Percentiles rank a stretch among this genome's conserved stretches.
Conservation (phyloP, 208 protist genomes). For the Trypanosoma platydactyli region DNA sequence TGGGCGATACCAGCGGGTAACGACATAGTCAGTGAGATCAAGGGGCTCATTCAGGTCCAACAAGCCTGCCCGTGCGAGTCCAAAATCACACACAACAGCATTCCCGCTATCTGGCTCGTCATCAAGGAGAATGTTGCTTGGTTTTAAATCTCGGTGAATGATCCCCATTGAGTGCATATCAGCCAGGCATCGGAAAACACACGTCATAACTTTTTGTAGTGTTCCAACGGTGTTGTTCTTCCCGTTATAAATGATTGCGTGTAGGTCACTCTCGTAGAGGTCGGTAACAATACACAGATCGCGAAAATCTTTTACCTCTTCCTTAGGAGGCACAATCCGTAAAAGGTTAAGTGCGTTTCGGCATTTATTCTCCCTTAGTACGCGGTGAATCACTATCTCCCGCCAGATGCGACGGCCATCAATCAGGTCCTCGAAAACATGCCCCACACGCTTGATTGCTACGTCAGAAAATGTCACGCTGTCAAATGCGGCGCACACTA, state of each 20-base stretch:
- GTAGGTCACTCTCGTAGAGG: conserved; percentile 95
- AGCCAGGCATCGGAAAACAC: conserved; percentile 94
- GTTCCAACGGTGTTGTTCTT: conserved; percentile 69
- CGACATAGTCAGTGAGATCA: conserved; percentile 96
- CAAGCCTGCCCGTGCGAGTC: conserved; percentile 80
- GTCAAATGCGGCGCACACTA: conserved; percentile 86
- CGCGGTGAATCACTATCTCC: conserved; percentile 94
- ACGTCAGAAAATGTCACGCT: conserved; percentile 83
- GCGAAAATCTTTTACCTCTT: conserved; percentile 69
- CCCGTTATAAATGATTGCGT: conserved; percentile 60
- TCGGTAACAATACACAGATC: conserved; percentile 91
- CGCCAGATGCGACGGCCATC: conserved; percentile 96
- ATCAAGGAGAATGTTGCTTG: conserved; percentile 94
- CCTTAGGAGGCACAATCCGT: conserved; percentile 69
- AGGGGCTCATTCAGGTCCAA: conserved; percentile 64
- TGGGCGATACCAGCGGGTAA: conserved; percentile 99
- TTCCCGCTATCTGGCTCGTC: conserved; percentile 76
- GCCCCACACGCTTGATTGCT: conserved; percentile 97
- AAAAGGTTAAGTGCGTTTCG: conserved; percentile 90
- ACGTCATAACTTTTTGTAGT: conserved; percentile 94
- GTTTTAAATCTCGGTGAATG: conserved; percentile 96
- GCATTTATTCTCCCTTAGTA: conserved; percentile 91
- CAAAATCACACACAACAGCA: conserved; percentile 94
- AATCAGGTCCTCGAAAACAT: conserved; percentile 94
- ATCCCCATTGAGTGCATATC: conserved; percentile 97